phyloP scores from a whole-genome alignment of 805 yeast species.

The Kodamaea kaohsiungensis region DNA sequence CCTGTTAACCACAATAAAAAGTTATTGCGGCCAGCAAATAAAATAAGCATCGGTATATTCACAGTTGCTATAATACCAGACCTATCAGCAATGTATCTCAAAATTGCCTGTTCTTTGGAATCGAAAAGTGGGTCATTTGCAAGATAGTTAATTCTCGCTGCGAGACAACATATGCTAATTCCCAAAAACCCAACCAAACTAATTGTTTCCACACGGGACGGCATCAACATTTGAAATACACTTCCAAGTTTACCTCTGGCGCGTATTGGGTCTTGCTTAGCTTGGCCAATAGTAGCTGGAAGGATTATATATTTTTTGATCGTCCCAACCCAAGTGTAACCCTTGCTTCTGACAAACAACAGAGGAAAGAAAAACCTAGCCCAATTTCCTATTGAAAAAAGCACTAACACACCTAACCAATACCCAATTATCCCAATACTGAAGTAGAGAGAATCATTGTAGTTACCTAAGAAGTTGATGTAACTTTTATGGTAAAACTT shows the following conservation, averaged over 20 bases:
- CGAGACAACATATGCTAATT: slow-evolving; percentile 24
- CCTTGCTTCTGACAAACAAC: slow-evolving; percentile 6
- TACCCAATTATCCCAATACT: slow-evolving; percentile 34
- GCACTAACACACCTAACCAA: slow-evolving; percentile 39
- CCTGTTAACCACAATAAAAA: slow-evolving; percentile 16
- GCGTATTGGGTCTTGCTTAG: slow-evolving; percentile 16
- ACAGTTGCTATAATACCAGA: slow-evolving; percentile 51
- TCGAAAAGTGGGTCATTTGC: slow-evolving; percentile 24
- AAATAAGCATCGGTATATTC: slow-evolving; percentile 54
- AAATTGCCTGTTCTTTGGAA: slow-evolving; percentile 10
- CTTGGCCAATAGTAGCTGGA: slow-evolving; percentile 24
- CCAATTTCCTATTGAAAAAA: slow-evolving; percentile 31
- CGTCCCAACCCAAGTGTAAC: neutral
- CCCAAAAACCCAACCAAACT: slow-evolving; percentile 10
- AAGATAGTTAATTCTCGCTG: slow-evolving; percentile 25
- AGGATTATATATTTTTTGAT: slow-evolving; percentile 17
- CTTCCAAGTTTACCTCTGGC: slow-evolving; percentile 17
- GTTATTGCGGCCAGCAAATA: slow-evolving; percentile 57
- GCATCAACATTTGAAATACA: slow-evolving; percentile 15
- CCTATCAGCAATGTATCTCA: slow-evolving; percentile 49
- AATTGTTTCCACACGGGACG: slow-evolving; percentile 14
- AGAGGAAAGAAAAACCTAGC: slow-evolving; percentile 23
- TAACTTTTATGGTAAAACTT: slow-evolving; percentile 15
- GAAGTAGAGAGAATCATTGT: slow-evolving; percentile 25
- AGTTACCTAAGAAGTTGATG: slow-evolving; percentile 21